phyloP scores from a whole-genome alignment of 306 rosid genomes.

The Chamaecrista fasciculata region DNA sequence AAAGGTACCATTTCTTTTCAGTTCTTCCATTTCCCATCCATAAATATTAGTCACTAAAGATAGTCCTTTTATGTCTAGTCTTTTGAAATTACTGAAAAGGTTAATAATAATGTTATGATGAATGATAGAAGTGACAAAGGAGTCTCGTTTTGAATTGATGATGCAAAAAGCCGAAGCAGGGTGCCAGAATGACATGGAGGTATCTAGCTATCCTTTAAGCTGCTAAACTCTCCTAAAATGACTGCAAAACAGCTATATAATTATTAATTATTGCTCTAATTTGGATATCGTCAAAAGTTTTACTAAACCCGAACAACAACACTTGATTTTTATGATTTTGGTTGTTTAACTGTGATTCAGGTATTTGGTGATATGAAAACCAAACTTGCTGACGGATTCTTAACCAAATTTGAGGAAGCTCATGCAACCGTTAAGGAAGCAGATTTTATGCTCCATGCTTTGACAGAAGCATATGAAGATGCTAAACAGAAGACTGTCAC shows the following conservation, averaged over 20 bases:
- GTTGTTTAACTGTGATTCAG: constrained; percentile 41
- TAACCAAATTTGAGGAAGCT: constrained; percentile 71
- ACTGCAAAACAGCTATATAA: neutral
- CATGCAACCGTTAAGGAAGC: constrained; percentile 72
- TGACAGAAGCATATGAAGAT: constrained; percentile 73
- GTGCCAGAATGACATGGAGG: constrained; percentile 42
- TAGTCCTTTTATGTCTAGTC: constrained; percentile 11
- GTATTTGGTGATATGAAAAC: constrained; percentile 34
- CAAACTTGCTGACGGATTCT: constrained; percentile 42
- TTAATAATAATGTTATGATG: constrained; percentile 34
- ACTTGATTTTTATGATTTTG: constrained; percentile 31
- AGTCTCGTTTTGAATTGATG: constrained; percentile 34
- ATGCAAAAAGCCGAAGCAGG: constrained; percentile 42
- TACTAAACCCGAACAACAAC: constrained; percentile 16
- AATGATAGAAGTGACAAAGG: constrained; percentile 53
- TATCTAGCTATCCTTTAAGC: constrained; percentile 31
- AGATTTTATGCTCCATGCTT: constrained; percentile 73
- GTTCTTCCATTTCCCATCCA: constrained; percentile 22
- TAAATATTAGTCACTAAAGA: constrained; percentile 14
- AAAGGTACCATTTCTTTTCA: constrained; percentile 49
- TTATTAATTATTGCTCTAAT: neutral
- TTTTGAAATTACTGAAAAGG: constrained; percentile 16
- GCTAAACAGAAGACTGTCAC: constrained; percentile 58
- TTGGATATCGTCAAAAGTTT: neutral
- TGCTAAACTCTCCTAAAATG: constrained; percentile 1